Percentiles rank a stretch among this genome's conserved stretches.
phyloP scores from a whole-genome alignment of 2,329 filamentous ascomycete species.

The Sarocladium brachiariae region DNA sequence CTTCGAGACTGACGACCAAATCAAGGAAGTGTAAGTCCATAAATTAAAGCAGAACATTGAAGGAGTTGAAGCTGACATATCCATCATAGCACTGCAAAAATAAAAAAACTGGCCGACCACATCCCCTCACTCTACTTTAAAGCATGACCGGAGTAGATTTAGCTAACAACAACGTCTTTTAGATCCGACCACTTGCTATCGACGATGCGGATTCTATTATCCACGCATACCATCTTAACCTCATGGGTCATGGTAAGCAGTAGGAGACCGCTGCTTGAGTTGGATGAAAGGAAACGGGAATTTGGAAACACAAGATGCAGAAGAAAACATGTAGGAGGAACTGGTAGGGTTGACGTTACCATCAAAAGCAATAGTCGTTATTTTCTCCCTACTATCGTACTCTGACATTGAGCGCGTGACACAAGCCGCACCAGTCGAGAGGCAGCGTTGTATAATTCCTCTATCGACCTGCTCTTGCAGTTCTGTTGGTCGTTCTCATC shows the following conservation, averaged over 20 bases:
- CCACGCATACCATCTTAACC: slow-evolving; percentile 5
- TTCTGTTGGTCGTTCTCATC: neutral
- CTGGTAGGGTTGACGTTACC: slow-evolving; percentile 5
- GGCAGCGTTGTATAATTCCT: neutral
- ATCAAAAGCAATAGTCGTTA: slow-evolving; percentile 6
- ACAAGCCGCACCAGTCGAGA: neutral
- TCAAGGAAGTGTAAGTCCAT: slow-evolving; percentile 7
- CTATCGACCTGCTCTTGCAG: neutral
- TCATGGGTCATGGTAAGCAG: slow-evolving; percentile 3
- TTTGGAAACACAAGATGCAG: slow-evolving; percentile 7
- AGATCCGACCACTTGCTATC: slow-evolving; percentile 6
- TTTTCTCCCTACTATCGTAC: neutral
- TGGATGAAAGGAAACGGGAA: slow-evolving; percentile 1
- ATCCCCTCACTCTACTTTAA: slow-evolving; percentile 6
- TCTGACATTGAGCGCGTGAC: slow-evolving; percentile 5
- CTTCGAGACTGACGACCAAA: slow-evolving; percentile 8
- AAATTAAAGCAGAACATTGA: neutral
- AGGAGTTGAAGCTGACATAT: neutral
- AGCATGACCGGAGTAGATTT: neutral
- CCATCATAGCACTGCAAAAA: slow-evolving; percentile 5
- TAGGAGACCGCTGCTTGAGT: slow-evolving; percentile 4
- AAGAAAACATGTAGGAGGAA: slow-evolving; percentile 1
- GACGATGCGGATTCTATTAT: slow-evolving; percentile 10
- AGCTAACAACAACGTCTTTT: slow-evolving; percentile 4
- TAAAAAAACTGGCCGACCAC: slow-evolving; percentile 3